Evolutionary conservation across 2,329 filamentous ascomycete species (phyloP), one percentile per base, ranked within the genome.

Genomic region (Rhinocladiella mackenziei): DNA sequence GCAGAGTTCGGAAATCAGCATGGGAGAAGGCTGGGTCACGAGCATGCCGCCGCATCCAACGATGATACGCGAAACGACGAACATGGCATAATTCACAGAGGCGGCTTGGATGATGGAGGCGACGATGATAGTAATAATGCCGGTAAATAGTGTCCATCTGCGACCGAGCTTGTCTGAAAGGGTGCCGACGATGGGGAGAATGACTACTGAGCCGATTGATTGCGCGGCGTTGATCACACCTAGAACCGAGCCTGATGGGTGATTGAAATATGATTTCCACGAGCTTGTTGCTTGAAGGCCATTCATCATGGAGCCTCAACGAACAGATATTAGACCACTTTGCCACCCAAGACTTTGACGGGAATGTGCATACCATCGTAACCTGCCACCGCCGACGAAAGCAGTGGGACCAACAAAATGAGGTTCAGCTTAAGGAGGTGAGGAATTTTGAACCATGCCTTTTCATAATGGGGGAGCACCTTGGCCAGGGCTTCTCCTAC

Each of bases 401-500:
- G 48, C 2, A 72, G 56, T 1, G 70, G 69, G 1, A 73, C 53
- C 3, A 72, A 39, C 0, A 74, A 61, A 10, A 71, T 56, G 6
- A 72, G 53, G 41, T 74, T 73, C 5, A 74, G 62, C 22, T 62
- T 55, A 5, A 72, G 53, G 1, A 75, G 57, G 58, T 73, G 69
- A 1, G 63, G 60, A 2, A 61, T 58, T 3, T 62, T 61, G 43
- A 65, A 72, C 72, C 72, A 74, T 20, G 61, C 61, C 22, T 60
- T 62, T 20, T 60, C 52, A 37, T 68, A 61, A 18, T 65, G 44
- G n/a, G 71, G 71, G 3, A 74, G 58, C 5, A 73, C 56, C 11
- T 48, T 46, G 31, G n/a, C n/a, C n/a, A n/a, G n/a, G n/a, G n/a
- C n/a, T n/a, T n/a, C n/a, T n/a, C n/a, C n/a, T n/a, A n/a, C n/a